Conservation (phyloP, 176 grass and related monocot species). For the Tillandsia fasciculata region DNA sequence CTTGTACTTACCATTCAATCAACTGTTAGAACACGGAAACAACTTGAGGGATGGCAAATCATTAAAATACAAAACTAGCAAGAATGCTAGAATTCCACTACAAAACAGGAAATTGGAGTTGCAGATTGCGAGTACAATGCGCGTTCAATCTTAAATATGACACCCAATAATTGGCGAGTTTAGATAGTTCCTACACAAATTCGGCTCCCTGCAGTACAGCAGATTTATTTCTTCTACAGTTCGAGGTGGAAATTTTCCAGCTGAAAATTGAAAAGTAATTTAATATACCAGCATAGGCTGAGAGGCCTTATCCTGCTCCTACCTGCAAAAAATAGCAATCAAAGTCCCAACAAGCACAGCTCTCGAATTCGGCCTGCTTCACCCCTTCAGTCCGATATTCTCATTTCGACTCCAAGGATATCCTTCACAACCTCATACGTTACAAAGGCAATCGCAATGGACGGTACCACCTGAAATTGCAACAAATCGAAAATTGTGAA, state of each 20-base stretch:
- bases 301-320: constrained; percentile 48
- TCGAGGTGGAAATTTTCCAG: constrained; percentile 1
- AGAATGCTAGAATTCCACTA: no score
- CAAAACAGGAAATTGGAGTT: not conserved
- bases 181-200: constrained; percentile 32
- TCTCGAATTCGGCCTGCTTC: constrained; percentile 27
- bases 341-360: constrained; percentile 50
- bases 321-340: constrained; percentile 52
- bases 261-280: constrained; percentile 25
- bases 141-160: constrained; percentile 44
- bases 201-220: constrained; percentile 42
- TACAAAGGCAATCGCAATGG: constrained; percentile 95
- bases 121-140: constrained; percentile 24
- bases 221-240: constrained; percentile 43
- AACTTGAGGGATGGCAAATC: no score
- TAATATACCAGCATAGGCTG: constrained; percentile 55
- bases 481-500: not conserved
- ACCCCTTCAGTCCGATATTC: constrained; percentile 82
- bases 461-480: constrained; percentile 71
- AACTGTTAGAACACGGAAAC: no score
- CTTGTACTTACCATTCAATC: no score
- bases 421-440: constrained; percentile 92
- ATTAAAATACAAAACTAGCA: no score
- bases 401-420: constrained; percentile 95
- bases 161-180: constrained; percentile 36